These are phyloP conservation scores for Pseudopyrenochaeta lycopersici DNA, from an alignment of 2,329 filamentous ascomycete species.

Conservation along the genomic window DNA sequence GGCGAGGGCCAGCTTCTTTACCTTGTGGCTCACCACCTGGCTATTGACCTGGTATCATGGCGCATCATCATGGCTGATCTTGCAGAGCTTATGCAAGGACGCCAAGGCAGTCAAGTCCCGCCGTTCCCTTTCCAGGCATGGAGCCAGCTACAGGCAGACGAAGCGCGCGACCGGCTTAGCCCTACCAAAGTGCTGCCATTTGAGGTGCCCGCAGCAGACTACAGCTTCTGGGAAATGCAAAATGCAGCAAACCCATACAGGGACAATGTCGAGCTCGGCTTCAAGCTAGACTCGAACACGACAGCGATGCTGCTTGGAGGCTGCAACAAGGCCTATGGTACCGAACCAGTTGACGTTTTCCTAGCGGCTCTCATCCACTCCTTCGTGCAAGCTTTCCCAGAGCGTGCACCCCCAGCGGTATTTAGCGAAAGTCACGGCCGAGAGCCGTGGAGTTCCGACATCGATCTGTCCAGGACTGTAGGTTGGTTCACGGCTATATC, in stretches of 20 bases:
- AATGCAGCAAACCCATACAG: background rate
- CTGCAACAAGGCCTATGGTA: conserved; percentile 55
- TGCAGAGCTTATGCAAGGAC: background rate
- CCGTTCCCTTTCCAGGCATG: conserved; percentile 23
- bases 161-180: background rate
- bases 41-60: background rate
- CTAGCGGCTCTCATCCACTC: conserved; percentile 39
- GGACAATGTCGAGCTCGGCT: conserved; percentile 16
- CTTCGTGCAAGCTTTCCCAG: conserved; percentile 58
- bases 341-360: conserved; percentile 52
- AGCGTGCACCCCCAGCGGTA: conserved; percentile 56
- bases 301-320: conserved; percentile 16
- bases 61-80: background rate
- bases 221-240: conserved; percentile 31
- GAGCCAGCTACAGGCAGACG: conserved; percentile 15
- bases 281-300: conserved; percentile 13
- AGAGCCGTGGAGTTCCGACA: conserved; percentile 38
- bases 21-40: background rate
- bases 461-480: conserved; percentile 31
- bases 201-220: conserved; percentile 23
- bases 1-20: background rate
- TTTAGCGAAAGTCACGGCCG: conserved; percentile 31
- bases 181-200: conserved; percentile 10
- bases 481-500: conserved; percentile 34
- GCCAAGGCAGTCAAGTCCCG: too few species aligned